These are phyloP conservation scores for Fusarium marasasianum DNA, from an alignment of 2,329 filamentous ascomycete species.

Conservation along the genomic window DNA sequence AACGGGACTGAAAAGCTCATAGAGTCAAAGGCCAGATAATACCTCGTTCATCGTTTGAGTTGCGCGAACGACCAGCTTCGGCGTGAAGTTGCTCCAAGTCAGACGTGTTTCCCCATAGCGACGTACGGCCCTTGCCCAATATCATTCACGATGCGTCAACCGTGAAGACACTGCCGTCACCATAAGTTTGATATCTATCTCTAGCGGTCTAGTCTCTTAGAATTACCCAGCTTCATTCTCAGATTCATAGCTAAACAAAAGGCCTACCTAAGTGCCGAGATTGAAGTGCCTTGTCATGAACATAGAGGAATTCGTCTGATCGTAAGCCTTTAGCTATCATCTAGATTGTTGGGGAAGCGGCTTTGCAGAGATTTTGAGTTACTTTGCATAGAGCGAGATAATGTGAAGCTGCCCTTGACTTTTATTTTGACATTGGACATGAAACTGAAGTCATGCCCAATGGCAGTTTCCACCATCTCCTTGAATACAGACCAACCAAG, in stretches of 20 bases:
- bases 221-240: neutral
- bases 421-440: neutral
- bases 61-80: neutral
- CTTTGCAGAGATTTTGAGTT: neutral
- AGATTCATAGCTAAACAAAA: neutral
- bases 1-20: too few species aligned
- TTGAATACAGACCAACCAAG: neutral
- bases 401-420: neutral
- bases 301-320: neutral
- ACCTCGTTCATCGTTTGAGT: neutral
- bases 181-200: neutral
- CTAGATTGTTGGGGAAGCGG: neutral
- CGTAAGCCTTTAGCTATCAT: neutral
- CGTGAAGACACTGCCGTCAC: neutral
- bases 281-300: neutral
- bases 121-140: neutral
- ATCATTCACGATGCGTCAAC: neutral
- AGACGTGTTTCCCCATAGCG: neutral
- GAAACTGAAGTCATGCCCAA: neutral
- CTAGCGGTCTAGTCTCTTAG: rapidly evolving
- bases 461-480: neutral
- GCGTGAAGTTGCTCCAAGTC: neutral
- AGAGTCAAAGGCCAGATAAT: neutral
- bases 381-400: rapidly evolving
- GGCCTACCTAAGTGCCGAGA: neutral